phyloP scores from a whole-genome alignment of 2,329 filamentous ascomycete genomes.

The Fusarium caatingaense region DNA sequence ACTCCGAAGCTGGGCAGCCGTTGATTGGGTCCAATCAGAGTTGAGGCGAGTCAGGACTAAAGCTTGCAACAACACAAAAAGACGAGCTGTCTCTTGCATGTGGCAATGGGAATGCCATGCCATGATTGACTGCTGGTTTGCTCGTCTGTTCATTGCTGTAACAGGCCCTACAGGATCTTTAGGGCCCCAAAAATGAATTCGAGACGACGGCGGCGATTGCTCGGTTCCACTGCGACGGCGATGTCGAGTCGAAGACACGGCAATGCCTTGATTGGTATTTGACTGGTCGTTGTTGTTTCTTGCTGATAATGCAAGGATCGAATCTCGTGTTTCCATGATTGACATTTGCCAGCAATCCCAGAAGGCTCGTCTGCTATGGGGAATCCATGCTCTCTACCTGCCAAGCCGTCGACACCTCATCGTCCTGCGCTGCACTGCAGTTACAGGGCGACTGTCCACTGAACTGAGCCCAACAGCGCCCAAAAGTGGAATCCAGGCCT shows the following conservation, averaged over 20 bases:
- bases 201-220: constrained; percentile 37
- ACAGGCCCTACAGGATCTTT: constrained; percentile 21
- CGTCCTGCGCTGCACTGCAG: constrained; percentile 17
- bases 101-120: constrained; percentile 43
- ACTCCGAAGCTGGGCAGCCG: constrained; percentile 37
- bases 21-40: constrained; percentile 42
- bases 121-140: constrained; percentile 10
- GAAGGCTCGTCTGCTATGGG: constrained; percentile 18
- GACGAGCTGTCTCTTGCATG: constrained; percentile 40
- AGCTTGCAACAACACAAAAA: constrained; percentile 34
- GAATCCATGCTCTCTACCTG: constrained; percentile 21
- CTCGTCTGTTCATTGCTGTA: constrained; percentile 6
- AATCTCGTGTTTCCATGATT: constrained; percentile 27
- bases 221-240: constrained; percentile 43
- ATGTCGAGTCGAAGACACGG: constrained; percentile 22
- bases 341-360: constrained; percentile 23
- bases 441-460: constrained; percentile 30
- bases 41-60: constrained; percentile 46
- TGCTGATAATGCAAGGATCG: constrained; percentile 21
- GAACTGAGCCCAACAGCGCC: constrained; percentile 35
- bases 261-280: constrained; percentile 40
- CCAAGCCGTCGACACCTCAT: constrained; percentile 20
- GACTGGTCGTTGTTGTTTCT: background rate
- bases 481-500: constrained; percentile 28
- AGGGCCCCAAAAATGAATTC: constrained; percentile 21